Conservation (phyloP, 257 asterid genomes). For the Fraxinus pennsylvanica region DNA sequence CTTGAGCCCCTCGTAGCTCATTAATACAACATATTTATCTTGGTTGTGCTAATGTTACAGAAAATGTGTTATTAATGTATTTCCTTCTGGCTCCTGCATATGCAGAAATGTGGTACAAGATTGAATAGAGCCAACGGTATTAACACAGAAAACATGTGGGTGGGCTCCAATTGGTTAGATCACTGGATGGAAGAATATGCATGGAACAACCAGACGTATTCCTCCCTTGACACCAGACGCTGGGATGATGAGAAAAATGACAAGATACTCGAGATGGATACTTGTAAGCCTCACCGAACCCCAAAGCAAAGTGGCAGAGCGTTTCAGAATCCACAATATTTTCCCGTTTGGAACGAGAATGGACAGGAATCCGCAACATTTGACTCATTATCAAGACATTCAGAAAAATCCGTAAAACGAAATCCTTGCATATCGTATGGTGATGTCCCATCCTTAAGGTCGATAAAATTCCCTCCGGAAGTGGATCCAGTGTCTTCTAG, state of each 20-base stretch:
- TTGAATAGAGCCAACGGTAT: conserved; percentile 28
- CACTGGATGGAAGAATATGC: conserved; percentile 80
- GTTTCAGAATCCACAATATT: conserved; percentile 41
- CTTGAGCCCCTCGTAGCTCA: background rate
- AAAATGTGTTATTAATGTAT: background rate
- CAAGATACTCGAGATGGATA: conserved; percentile 88
- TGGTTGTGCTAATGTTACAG: background rate
- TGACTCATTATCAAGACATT: conserved; percentile 40
- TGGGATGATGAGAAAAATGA: conserved; percentile 61
- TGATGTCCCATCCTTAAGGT: conserved; percentile 53
- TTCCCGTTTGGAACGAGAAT: conserved; percentile 53
- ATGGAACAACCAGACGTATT: conserved; percentile 38
- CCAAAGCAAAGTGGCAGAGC: conserved; percentile 34
- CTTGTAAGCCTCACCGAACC: conserved; percentile 67
- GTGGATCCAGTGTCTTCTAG: conserved; percentile 31
- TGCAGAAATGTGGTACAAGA: conserved; percentile 60
- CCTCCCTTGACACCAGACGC: conserved; percentile 19
- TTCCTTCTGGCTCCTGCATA: conserved; percentile 6
- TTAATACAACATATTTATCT: background rate
- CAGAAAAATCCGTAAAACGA: conserved; percentile 52
- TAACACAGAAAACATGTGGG: conserved; percentile 38
- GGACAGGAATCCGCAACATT: conserved; percentile 38
- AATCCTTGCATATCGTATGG: conserved; percentile 68
- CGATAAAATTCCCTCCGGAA: conserved; percentile 43
- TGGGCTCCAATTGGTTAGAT: conserved; percentile 64